Evolutionary conservation across 1,284 basidiomycete genomes (phyloP), one percentile per base, ranked within the genome.

Genomic region (Anthracocystis walkeri): DNA sequence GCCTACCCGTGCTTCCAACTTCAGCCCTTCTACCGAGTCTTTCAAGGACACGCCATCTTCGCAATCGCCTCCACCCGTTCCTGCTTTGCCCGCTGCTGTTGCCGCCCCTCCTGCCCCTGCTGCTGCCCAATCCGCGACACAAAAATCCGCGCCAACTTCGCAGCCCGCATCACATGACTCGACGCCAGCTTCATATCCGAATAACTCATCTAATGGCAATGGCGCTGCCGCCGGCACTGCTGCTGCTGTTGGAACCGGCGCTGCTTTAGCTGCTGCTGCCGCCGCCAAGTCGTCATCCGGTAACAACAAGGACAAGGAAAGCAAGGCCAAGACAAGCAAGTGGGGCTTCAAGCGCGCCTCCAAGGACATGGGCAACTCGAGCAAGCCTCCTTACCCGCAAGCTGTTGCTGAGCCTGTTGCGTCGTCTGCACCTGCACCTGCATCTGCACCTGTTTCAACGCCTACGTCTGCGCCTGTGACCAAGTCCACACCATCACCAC

Each of bases 271-370:
- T 11, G 49, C 55, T 14, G 64, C 29, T 21, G 57, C 64, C 11
- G 48, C 49, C 23, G 40, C 23, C 23, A 50, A 52, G 55, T 41
- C 64, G 10, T 46, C 44, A 5, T 56, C 64, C 14, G 48, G 42
- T 18, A 46, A 49, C 27, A 51, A 53, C 57, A 58, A 58, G 46
- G 45, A 58, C 18, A 49, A 56, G 48, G 57, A 59, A 40, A 57
- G 38, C 62, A 69, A 69, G 59, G 42, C 53, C 53, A 75, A 71
- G 65, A 41, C 59, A 3, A 61, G 54, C 49, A 75, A 68, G 51
- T 75, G 73, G 73, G 73, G 68, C 35, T 75, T 71, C 61, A 75
- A 71, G 58, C 68, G 73, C 31, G 51, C 58, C 18, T 71, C 73
- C 45, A 66, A 75, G 57, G 67, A 75, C 48, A 33, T 46, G 50